These are phyloP conservation scores for Daldinia vernicosa DNA, from an alignment of 495 filamentous ascomycete species.

Conservation along the genomic window DNA sequence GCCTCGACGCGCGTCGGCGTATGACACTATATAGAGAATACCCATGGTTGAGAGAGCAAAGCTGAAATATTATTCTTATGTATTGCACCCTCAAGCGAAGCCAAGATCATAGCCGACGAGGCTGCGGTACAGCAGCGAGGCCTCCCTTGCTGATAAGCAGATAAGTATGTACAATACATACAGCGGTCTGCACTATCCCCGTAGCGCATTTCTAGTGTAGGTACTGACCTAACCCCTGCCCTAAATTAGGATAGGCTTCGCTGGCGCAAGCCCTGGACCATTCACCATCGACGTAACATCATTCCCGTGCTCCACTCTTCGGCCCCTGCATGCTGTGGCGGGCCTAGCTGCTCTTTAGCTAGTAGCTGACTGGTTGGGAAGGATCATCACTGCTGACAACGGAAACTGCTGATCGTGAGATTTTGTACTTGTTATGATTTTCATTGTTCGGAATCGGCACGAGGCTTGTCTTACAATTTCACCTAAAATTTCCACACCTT, in stretches of 20 bases:
- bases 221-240: slow-evolving; percentile 3
- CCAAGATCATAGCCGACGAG: background rate
- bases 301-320: slow-evolving; percentile 16
- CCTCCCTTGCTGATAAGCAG: slow-evolving; percentile 7
- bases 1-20: background rate
- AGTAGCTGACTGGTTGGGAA: slow-evolving; percentile 14
- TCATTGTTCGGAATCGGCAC: slow-evolving; percentile 43
- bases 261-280: slow-evolving; percentile 16
- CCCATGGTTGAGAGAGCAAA: background rate
- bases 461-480: slow-evolving; percentile 34
- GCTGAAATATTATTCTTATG: background rate
- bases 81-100: background rate
- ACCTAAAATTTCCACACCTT: slow-evolving; percentile 13
- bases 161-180: background rate
- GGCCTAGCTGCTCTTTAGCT: slow-evolving; percentile 2
- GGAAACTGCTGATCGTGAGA: slow-evolving; percentile 43
- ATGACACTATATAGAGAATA: no score
- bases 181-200: background rate
- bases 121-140: background rate
- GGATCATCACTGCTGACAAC: slow-evolving; percentile 31
- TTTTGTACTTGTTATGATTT: slow-evolving; percentile 23
- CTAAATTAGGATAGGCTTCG: slow-evolving; percentile 32
- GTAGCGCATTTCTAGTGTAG: background rate
- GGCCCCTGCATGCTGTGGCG: slow-evolving; percentile 14
- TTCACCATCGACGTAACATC: slow-evolving; percentile 8